phyloP scores from a whole-genome alignment of 768 basidiomycete species.

The Psilocybe subaeruginosa region DNA sequence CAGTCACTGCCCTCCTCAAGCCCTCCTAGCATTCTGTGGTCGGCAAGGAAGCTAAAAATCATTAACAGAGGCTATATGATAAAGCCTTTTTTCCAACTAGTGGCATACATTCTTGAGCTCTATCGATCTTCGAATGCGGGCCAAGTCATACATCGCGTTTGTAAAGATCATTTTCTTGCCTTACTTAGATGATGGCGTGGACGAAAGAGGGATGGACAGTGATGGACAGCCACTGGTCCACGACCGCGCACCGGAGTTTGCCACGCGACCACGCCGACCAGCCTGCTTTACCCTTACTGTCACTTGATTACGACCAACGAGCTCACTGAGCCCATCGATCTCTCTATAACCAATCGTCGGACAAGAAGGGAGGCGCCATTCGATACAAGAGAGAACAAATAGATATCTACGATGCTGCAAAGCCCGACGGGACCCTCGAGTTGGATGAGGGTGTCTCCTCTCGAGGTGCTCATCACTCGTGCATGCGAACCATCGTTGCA shows the following conservation, averaged over 20 bases:
- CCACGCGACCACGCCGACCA: conserved; percentile 9
- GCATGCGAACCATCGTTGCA: conserved; percentile 86
- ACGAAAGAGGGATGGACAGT: conserved; percentile 11
- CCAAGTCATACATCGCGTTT: not conserved
- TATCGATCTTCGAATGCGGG: not conserved
- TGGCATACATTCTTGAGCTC: no score
- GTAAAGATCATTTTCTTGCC: not conserved
- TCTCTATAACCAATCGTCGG: not conserved
- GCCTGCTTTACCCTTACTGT: not conserved
- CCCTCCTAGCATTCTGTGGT: no score
- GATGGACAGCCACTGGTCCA: conserved; percentile 1
- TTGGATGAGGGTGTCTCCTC: conserved; percentile 60
- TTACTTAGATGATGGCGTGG: not conserved
- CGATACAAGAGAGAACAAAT: not conserved
- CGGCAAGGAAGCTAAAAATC: no score
- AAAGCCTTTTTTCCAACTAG: no score
- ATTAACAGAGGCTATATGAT: no score
- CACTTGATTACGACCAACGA: conserved; percentile 14
- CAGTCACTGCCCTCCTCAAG: no score
- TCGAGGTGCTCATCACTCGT: conserved; percentile 75
- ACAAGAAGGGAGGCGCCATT: not conserved
- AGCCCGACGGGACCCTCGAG: conserved; percentile 46
- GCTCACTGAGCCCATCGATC: not conserved
- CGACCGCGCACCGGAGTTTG: conserved; percentile 4
- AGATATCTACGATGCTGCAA: conserved; percentile 43